Conservation (phyloP, 129 eudicot genomes). For the Tagetes erecta region DNA sequence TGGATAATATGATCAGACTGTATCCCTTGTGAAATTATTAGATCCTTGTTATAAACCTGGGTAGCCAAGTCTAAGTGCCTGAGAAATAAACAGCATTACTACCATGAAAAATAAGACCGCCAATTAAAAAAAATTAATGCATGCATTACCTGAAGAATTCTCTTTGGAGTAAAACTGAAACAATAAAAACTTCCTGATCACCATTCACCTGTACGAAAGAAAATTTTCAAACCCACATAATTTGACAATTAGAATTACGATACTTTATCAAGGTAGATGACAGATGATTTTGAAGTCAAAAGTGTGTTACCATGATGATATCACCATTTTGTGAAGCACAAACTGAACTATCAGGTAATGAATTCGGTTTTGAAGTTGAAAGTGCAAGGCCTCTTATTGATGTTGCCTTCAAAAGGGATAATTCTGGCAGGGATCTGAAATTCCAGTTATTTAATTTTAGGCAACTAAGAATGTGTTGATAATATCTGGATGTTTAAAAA, state of each 20-base stretch:
- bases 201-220: constrained; percentile 53
- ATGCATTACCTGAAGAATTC: constrained; percentile 64
- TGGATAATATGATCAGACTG: constrained; percentile 41
- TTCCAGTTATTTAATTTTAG: constrained; percentile 23
- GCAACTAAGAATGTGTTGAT: background rate
- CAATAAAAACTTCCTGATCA: constrained; percentile 64
- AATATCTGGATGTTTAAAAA: constrained; percentile 3
- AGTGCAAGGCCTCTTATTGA: constrained; percentile 68
- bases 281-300: constrained; percentile 3
- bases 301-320: constrained; percentile 58
- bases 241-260: background rate
- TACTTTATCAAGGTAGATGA: background rate
- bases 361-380: constrained; percentile 51
- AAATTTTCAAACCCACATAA: constrained; percentile 3
- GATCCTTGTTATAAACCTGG: constrained; percentile 56
- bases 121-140: background rate
- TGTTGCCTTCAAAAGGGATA: constrained; percentile 78
- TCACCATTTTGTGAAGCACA: constrained; percentile 81
- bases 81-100: constrained; percentile 16
- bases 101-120: constrained; percentile 13
- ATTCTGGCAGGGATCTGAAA: constrained; percentile 84
- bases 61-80: constrained; percentile 72
- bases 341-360: constrained; percentile 48
- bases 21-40: constrained; percentile 43
- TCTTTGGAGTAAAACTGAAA: constrained; percentile 63